A percentile compares a stretch with the other conserved stretches of the same genome.
These are phyloP conservation scores for Vachellia collinsii DNA, from an alignment of 306 rosid genomes.

Conservation along the genomic window DNA sequence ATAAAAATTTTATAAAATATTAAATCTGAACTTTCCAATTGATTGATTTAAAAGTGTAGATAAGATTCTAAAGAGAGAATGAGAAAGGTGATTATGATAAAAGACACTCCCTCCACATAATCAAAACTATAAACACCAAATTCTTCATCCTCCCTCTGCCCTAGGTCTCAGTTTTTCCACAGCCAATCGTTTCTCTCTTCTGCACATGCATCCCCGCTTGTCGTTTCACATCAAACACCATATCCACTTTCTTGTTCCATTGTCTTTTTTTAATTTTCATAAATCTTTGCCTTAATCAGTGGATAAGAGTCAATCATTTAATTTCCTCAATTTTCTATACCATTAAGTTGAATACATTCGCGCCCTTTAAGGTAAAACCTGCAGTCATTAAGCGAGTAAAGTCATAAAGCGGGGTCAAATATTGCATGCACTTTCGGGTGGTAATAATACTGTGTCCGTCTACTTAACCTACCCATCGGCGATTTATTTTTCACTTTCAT, in stretches of 20 bases:
- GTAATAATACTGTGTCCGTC: background rate
- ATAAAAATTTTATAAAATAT: too few species aligned
- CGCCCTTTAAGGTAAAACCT: constrained; percentile 9
- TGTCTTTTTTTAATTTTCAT: background rate
- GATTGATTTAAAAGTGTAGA: too few species aligned
- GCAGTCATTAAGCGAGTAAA: background rate
- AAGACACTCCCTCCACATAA: too few species aligned
- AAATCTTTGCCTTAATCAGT: constrained; percentile 36
- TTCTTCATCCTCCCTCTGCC: constrained; percentile 30
- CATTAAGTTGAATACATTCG: background rate
- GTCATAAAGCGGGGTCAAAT: constrained; percentile 33
- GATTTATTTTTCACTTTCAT: background rate
- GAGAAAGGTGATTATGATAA: too few species aligned
- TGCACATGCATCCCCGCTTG: constrained; percentile 53
- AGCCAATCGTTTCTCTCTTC: constrained; percentile 36
- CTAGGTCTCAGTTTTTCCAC: constrained; percentile 44
- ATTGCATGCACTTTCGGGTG: constrained; percentile 27
- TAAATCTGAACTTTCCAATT: too few species aligned
- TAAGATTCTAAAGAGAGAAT: too few species aligned
- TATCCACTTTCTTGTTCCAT: background rate
- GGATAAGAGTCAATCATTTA: constrained; percentile 21
- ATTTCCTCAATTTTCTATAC: background rate
- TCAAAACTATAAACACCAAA: constrained; percentile 53
- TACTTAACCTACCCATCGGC: background rate
- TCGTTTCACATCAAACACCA: constrained; percentile 47